Percentiles rank a stretch among this genome's conserved stretches.
phyloP scores from a whole-genome alignment of 805 yeast species.

The Ogataea wickerhamii region DNA sequence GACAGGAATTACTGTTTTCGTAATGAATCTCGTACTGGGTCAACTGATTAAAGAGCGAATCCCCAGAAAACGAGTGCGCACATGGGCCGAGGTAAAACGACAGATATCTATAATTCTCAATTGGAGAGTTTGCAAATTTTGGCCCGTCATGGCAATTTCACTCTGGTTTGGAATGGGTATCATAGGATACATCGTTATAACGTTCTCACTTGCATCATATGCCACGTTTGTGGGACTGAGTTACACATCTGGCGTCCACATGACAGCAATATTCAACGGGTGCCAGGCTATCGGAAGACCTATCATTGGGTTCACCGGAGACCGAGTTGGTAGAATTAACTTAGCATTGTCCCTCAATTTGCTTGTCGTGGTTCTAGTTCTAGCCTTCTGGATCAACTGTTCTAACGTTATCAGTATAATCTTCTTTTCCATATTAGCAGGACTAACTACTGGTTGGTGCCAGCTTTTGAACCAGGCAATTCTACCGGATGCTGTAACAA shows the following conservation, averaged over 20 bases:
- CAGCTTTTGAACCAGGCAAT: slow-evolving; percentile 29
- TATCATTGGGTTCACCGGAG: slow-evolving; percentile 42
- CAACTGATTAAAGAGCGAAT: slow-evolving; percentile 44
- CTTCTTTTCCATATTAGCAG: slow-evolving; percentile 39
- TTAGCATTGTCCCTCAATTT: slow-evolving; percentile 35
- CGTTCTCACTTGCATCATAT: slow-evolving; percentile 46
- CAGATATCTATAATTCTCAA: slow-evolving; percentile 15
- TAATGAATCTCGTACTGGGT: slow-evolving; percentile 37
- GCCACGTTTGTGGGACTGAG: slow-evolving; percentile 46
- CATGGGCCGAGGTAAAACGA: slow-evolving; percentile 7
- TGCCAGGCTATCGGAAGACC: slow-evolving; percentile 51
- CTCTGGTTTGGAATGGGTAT: slow-evolving; percentile 33
- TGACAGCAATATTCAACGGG: slow-evolving; percentile 44
- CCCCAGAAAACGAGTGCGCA: slow-evolving; percentile 14
- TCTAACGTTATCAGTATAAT: slow-evolving; percentile 31
- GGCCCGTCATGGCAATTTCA: slow-evolving; percentile 18
- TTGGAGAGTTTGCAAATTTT: slow-evolving; percentile 12
- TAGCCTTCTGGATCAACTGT: slow-evolving; percentile 43
- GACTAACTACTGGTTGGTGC: slow-evolving; percentile 44
- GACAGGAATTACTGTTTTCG: slow-evolving; percentile 39
- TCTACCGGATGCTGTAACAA: slow-evolving; percentile 28
- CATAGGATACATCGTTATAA: slow-evolving; percentile 41
- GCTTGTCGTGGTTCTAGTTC: slow-evolving; percentile 34
- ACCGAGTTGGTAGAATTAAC: slow-evolving; percentile 45
- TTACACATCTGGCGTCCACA: slow-evolving; percentile 39